phyloP scores from a whole-genome alignment of 805 yeast genomes.

The Alloascoidea africana region DNA sequence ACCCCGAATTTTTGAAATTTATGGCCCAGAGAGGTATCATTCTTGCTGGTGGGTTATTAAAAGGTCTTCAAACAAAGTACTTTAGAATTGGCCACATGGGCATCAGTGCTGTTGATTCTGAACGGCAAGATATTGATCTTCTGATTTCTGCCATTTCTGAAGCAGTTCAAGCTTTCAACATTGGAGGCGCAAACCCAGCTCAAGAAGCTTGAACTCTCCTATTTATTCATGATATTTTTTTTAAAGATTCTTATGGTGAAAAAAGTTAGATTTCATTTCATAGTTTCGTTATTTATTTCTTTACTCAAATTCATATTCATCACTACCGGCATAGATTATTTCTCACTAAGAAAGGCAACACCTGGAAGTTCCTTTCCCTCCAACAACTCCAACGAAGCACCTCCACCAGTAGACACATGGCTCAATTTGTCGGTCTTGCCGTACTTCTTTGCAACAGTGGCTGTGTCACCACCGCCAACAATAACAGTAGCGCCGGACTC shows the following conservation, averaged over 20 bases:
- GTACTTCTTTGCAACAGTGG: conserved; percentile 96
- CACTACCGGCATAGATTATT: conserved; percentile 19
- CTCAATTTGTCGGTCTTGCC: conserved; percentile 94
- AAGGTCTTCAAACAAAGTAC: conserved; percentile 48
- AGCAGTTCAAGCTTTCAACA: conserved; percentile 10
- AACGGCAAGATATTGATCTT: conserved; percentile 27
- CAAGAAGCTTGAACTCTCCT: no score
- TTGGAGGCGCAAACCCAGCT: no score
- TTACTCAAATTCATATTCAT: background rate
- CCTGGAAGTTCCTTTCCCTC: conserved; percentile 99
- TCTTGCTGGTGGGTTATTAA: conserved; percentile 69
- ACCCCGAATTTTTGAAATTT: conserved; percentile 32
- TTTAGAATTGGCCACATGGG: conserved; percentile 84
- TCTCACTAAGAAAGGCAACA: conserved; percentile 82
- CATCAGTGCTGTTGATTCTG: conserved; percentile 33
- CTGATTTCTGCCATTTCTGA: conserved; percentile 25
- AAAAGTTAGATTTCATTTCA: no score
- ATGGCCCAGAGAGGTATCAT: conserved; percentile 42
- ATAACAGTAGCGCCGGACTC: conserved; percentile 82
- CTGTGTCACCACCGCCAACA: conserved; percentile 98
- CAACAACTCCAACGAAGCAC: conserved; percentile 96
- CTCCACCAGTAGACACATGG: conserved; percentile 99
- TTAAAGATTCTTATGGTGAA: no score
- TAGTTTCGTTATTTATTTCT: no score
- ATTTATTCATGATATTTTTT: no score